Percentiles rank a stretch among this genome's conserved stretches.
Conservation (phyloP, 306 rosid genomes). For the Astragalus glycyphyllos region DNA sequence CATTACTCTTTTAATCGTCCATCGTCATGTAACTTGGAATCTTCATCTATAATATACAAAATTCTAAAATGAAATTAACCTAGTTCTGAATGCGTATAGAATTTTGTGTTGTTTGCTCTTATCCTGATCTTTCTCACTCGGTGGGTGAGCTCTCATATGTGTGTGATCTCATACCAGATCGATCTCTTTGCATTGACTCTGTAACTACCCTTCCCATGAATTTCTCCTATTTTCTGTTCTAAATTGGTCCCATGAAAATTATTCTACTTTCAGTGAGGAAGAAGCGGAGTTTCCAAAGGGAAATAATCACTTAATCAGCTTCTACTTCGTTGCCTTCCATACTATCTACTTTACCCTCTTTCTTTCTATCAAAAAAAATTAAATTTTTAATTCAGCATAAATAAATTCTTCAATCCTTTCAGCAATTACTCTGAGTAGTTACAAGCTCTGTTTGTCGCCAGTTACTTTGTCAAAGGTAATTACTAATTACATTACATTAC, state of each 20-base stretch:
- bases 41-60: too few relatives aligned
- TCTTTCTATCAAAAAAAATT: too few relatives aligned
- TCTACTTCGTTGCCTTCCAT: conserved; percentile 10
- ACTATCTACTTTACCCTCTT: background rate
- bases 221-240: conserved; percentile 43
- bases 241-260: conserved; percentile 18
- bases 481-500: conserved; percentile 2
- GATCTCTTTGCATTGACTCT: conserved; percentile 51
- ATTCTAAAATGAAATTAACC: conserved; percentile 33
- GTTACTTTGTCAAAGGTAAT: conserved; percentile 40
- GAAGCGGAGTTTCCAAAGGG: conserved; percentile 43
- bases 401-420: conserved; percentile 20
- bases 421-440: conserved; percentile 39
- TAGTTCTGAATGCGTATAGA: conserved; percentile 15
- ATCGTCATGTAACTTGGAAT: too few relatives aligned
- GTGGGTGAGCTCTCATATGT: conserved; percentile 1
- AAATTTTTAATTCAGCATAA: conserved; percentile 13
- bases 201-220: conserved; percentile 43
- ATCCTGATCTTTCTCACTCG: conserved; percentile 27
- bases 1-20: background rate
- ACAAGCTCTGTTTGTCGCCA: conserved; percentile 38
- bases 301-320: conserved; percentile 5
- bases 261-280: background rate
- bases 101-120: background rate
- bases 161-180: conserved; percentile 40